Conservation (phyloP, 176 grass and related monocot species). For the Themeda triandra region DNA sequence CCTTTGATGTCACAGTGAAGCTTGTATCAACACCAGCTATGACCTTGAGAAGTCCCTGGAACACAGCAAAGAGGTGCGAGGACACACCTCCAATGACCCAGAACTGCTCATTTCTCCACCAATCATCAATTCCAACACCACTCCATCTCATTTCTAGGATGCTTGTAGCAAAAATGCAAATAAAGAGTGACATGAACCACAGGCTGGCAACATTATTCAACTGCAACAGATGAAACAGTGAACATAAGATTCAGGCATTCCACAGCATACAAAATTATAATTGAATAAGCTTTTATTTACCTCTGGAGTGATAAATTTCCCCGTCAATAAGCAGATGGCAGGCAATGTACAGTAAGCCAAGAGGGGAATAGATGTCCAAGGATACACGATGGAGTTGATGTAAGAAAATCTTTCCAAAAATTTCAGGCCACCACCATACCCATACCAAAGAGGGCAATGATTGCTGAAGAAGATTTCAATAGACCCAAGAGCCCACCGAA, state of each 20-base stretch:
- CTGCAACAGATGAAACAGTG: constrained; percentile 31
- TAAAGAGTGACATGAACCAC: constrained; percentile 78
- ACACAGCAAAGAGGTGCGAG: constrained; percentile 65
- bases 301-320: constrained; percentile 74
- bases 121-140: constrained; percentile 62
- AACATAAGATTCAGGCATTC: background rate
- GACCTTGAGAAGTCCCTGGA: constrained; percentile 72
- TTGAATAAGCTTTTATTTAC: constrained; percentile 23
- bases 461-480: constrained; percentile 73
- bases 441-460: constrained; percentile 71
- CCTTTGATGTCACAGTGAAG: constrained; percentile 78
- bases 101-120: constrained; percentile 84
- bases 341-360: constrained; percentile 66
- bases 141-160: constrained; percentile 86
- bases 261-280: background rate
- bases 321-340: constrained; percentile 59
- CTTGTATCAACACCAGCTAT: constrained; percentile 69
- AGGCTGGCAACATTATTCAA: constrained; percentile 67
- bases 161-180: constrained; percentile 69
- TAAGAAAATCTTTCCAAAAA: constrained; percentile 62
- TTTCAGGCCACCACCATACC: constrained; percentile 62
- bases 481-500: constrained; percentile 68
- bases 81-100: constrained; percentile 82
- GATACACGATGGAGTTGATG: constrained; percentile 60
- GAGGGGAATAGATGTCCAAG: constrained; percentile 65